These are phyloP conservation scores for Kodamaea sagamina DNA, from an alignment of 805 yeast species.

Conservation along the genomic window DNA sequence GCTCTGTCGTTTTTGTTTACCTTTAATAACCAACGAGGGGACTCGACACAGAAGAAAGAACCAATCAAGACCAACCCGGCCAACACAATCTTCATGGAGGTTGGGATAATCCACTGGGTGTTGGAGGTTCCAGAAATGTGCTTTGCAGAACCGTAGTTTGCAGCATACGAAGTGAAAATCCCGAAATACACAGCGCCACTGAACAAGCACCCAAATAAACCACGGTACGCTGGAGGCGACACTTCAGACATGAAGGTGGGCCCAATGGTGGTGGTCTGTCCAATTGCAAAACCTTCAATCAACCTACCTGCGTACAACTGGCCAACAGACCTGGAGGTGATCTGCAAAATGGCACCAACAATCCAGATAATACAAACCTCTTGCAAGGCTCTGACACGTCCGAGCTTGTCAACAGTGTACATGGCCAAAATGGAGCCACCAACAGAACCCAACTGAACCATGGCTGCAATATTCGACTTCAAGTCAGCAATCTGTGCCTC, in stretches of 20 bases:
- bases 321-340: constrained; percentile 21
- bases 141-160: constrained; percentile 52
- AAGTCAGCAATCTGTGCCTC: constrained; percentile 23
- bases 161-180: constrained; percentile 23
- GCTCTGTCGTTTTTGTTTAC: constrained; percentile 22
- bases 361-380: constrained; percentile 24
- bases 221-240: constrained; percentile 26
- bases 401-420: constrained; percentile 26
- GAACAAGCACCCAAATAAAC: constrained; percentile 25
- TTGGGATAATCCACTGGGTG: constrained; percentile 25
- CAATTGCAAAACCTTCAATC: constrained; percentile 28
- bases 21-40: constrained; percentile 28
- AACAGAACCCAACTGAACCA: constrained; percentile 28
- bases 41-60: constrained; percentile 24
- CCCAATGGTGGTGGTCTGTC: constrained; percentile 29
- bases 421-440: constrained; percentile 27
- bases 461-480: constrained; percentile 27
- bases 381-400: constrained; percentile 26
- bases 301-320: constrained; percentile 29
- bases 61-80: constrained; percentile 24
- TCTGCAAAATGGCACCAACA: constrained; percentile 23
- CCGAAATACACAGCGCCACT: constrained; percentile 30
- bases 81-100: constrained; percentile 22
- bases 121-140: constrained; percentile 19
- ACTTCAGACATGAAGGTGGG: constrained; percentile 28